Evolutionary conservation across 1,284 basidiomycete genomes (phyloP).

Genomic region (Macrocystidia cucumis): DNA sequence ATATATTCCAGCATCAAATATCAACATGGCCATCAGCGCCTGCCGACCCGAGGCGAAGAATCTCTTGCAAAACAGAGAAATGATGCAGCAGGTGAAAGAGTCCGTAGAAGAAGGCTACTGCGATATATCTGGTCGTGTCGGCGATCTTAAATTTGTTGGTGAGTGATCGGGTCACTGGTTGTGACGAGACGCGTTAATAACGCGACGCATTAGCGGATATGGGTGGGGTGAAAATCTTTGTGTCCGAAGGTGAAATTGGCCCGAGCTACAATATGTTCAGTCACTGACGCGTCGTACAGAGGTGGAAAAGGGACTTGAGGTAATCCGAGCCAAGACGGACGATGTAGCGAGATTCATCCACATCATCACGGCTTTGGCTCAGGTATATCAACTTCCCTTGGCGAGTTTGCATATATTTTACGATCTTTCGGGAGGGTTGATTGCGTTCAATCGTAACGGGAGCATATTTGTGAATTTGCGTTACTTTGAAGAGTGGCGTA

Average conservation of each 20-base stretch:
- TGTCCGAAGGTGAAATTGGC: constrained; percentile 48
- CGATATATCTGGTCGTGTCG: constrained; percentile 64
- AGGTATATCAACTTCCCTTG: constrained; percentile 58
- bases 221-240: constrained; percentile 60
- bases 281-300: constrained; percentile 28
- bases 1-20: constrained; percentile 46
- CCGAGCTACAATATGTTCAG: neutral
- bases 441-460: constrained; percentile 91
- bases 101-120: constrained; percentile 76
- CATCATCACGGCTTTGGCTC: constrained; percentile 47
- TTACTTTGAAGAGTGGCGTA: constrained; percentile 86
- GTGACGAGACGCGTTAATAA: no score
- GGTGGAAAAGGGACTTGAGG: constrained; percentile 38
- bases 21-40: constrained; percentile 72
- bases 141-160: constrained; percentile 61
- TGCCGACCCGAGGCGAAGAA: constrained; percentile 65
- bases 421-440: constrained; percentile 74
- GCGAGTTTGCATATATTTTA: constrained; percentile 83
- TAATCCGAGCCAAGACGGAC: constrained; percentile 46
- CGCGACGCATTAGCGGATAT: constrained; percentile 56
- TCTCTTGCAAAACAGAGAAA: constrained; percentile 54
- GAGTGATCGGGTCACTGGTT: constrained; percentile 12
- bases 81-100: constrained; percentile 72
- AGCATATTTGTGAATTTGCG: constrained; percentile 87
- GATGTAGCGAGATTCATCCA: constrained; percentile 63